Conservation (phyloP, 2,329 filamentous ascomycete genomes). For the Cercospora sojina region DNA sequence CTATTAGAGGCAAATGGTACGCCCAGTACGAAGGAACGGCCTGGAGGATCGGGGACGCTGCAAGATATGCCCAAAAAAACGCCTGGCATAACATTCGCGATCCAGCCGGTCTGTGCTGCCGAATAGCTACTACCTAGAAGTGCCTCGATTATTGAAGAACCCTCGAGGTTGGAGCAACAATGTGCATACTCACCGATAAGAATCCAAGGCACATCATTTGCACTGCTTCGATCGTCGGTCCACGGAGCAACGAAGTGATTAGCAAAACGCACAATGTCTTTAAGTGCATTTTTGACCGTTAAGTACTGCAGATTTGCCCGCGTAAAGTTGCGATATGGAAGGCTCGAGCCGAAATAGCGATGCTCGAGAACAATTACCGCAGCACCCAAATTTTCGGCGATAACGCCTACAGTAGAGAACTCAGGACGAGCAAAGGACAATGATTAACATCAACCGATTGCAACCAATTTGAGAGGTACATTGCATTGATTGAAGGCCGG, state of each 20-base stretch:
- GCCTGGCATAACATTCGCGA: background rate
- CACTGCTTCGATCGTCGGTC: background rate
- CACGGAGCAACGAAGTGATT: background rate
- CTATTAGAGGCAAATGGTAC: background rate
- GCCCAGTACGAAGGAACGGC: background rate
- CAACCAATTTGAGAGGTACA: too few relatives aligned
- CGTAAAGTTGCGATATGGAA: slow-evolving; percentile 52
- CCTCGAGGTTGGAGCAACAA: too few relatives aligned
- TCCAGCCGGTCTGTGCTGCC: background rate
- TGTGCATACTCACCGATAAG: background rate
- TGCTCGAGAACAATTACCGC: slow-evolving; percentile 58
- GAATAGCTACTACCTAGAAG: background rate
- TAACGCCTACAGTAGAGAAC: slow-evolving; percentile 39
- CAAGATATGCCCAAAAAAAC: background rate
- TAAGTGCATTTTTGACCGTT: slow-evolving; percentile 54
- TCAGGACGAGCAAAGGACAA: too few relatives aligned
- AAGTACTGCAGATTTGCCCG: slow-evolving; percentile 55
- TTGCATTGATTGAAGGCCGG: too few relatives aligned
- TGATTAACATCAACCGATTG: too few relatives aligned
- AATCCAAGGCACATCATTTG: background rate
- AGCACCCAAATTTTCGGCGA: slow-evolving; percentile 53
- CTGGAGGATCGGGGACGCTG: background rate
- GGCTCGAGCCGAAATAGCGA: slow-evolving; percentile 59
- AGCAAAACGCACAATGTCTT: slow-evolving; percentile 47
- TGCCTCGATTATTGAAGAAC: too few relatives aligned